These are phyloP conservation scores for Ehretia macrophylla DNA, from an alignment of 257 asterid genomes.

Conservation along the genomic window DNA sequence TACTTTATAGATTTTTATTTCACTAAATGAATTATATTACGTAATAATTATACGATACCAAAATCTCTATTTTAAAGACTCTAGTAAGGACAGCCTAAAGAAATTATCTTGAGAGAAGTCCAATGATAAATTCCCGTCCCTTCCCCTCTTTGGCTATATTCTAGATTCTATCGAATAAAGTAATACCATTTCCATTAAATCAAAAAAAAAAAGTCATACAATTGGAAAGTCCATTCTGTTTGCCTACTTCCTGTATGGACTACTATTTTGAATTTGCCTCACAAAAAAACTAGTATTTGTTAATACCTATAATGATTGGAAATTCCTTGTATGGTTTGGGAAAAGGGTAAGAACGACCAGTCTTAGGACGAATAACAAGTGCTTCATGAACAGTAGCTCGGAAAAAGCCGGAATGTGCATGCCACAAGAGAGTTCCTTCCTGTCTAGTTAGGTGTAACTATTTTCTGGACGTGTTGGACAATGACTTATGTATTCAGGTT, in stretches of 20 bases:
- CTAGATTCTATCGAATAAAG: too few relatives aligned
- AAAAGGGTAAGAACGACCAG: conserved; percentile 50
- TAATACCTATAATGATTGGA: not conserved
- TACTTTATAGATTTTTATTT: too few relatives aligned
- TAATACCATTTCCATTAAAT: too few relatives aligned
- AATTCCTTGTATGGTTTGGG: not conserved
- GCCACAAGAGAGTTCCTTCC: conserved; percentile 62
- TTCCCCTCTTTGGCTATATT: not conserved
- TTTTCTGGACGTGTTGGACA: conserved; percentile 62
- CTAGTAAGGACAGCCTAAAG: too few relatives aligned
- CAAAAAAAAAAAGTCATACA: too few relatives aligned
- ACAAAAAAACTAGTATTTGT: not conserved
- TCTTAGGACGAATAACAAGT: conserved; percentile 48
- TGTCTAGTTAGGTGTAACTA: conserved; percentile 49
- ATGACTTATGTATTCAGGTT: conserved; percentile 63
- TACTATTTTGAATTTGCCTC: not conserved
- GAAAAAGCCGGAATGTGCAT: conserved; percentile 67
- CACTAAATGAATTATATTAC: too few relatives aligned
- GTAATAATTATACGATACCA: too few relatives aligned
- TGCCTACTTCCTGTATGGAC: not conserved
- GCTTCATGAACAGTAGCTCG: conserved; percentile 67
- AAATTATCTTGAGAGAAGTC: too few relatives aligned
- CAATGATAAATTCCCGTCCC: too few relatives aligned
- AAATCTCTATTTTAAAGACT: too few relatives aligned
- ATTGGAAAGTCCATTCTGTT: too few relatives aligned